Base-by-base conservation (phyloP, 805 yeast species). In the Candida silvatica region DNA sequence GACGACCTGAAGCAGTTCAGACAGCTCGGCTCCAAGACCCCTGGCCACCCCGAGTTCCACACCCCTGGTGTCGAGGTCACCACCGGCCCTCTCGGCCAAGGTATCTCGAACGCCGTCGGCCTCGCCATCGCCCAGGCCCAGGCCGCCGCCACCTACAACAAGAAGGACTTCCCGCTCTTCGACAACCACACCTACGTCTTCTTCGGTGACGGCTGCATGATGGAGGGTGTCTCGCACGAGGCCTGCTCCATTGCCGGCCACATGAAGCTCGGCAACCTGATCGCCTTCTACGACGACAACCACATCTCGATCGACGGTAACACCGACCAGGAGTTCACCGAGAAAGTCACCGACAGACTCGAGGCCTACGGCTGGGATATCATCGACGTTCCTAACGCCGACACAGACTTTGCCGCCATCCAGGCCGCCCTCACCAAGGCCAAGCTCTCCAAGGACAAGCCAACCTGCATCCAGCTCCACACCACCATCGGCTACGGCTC, bases 31-130 rank as follows among this genome's bases (percentile, higher is more conserved):
- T 87, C 97, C 45, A 81, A 78, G 66, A 81, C 95, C 42, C 97
- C 98, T 34, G 98, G 98, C 49, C 98, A 90, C 68, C 98, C 98
- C 38, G 98, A 90, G 69, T 74, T 66, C 42, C 94, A 83, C 56
- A 72, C 82, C 41, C 87, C 92, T 35, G 97, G 97, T 60, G 77
- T 87, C 41, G 98, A 90, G 62, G 95, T 88, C 54, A 87, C 97
- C 61, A 90, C 97, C 43, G 98, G 98, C 62, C 97, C 98, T 39
- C 76, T 90, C 54, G 98, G 98, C 61, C 98, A 90, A 69, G 98
- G 98, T 80, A 74, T 90, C 52, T 71, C 81, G 52, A 88, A 86
- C 61, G 97, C 97, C 37, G 94, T 90, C 52, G 98, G 98, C 69
- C 59, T 90, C 48, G 97, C 98, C 38, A 74, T 90, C 54, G 98